Percentiles rank a stretch among this genome's conserved stretches.
Evolutionary conservation across 352 stramenopile species (phyloP).

Genomic region (Halophytophthora polymorphica): DNA sequence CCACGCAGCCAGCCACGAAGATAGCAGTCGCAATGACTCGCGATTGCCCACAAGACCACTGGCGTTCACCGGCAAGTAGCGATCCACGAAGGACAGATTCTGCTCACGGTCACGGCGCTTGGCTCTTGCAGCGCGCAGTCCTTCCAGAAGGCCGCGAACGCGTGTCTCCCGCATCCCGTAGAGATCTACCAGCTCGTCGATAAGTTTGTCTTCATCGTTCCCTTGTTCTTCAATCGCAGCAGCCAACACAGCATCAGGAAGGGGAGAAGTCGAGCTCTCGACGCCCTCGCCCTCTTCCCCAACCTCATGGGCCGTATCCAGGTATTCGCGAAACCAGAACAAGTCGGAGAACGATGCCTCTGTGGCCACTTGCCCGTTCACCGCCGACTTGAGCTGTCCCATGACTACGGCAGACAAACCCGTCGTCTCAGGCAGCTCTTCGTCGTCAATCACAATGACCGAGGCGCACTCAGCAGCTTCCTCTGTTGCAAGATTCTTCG

Average conservation of each 20-base stretch:
- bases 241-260: conserved; percentile 3
- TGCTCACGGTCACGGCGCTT: conserved; percentile 46
- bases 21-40: conserved; percentile 52
- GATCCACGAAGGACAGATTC: conserved; percentile 67
- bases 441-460: conserved; percentile 31
- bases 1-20: conserved; percentile 73
- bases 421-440: conserved; percentile 20
- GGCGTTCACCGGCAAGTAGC: conserved; percentile 53
- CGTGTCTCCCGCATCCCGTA: conserved; percentile 54
- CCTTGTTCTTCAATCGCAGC: conserved; percentile 12
- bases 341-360: conserved; percentile 47
- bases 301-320: conserved; percentile 13
- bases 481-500: conserved; percentile 5
- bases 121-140: conserved; percentile 36
- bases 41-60: conserved; percentile 71
- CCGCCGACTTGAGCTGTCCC: conserved; percentile 17
- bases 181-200: conserved; percentile 51
- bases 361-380: conserved; percentile 38
- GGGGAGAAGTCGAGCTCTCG: conserved; percentile 7
- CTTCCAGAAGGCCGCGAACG: conserved; percentile 47
- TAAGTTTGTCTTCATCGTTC: conserved; percentile 31
- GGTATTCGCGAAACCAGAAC: conserved; percentile 59
- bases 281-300: not conserved
- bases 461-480: not conserved
- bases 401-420: conserved; percentile 12